A percentile compares a stretch with the other conserved stretches of the same genome.
Conservation (phyloP, 1,139 yeast genomes). For the Sugiyamaella sp. region DNA sequence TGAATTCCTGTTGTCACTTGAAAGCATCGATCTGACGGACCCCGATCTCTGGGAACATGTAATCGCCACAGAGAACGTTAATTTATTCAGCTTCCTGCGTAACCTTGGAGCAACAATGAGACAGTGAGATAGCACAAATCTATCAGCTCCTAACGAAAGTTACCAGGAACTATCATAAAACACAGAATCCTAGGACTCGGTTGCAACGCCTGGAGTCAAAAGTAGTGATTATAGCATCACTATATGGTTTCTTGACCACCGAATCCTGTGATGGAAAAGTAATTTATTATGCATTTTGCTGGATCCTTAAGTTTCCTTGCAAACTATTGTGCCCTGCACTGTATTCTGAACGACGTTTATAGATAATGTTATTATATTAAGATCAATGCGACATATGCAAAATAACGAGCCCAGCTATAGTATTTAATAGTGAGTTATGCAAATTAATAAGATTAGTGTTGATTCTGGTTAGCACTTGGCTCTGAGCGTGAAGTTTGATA, state of each 20-base stretch:
- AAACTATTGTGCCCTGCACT: no score
- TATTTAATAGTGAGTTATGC: background rate
- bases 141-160: no score
- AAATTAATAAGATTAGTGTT: background rate
- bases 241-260: no score
- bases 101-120: background rate
- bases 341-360: no score
- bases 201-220: no score
- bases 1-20: conserved; percentile 4
- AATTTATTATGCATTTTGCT: no score
- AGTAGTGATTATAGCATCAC: no score
- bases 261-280: no score
- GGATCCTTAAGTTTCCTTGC: no score
- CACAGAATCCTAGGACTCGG: no score
- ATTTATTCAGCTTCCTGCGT: conserved; percentile 7
- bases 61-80: background rate
- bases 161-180: no score
- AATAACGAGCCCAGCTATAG: background rate
- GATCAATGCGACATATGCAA: background rate
- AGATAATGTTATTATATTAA: background rate
- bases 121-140: no score
- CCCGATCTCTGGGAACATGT: conserved; percentile 13
- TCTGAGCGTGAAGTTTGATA: conserved; percentile 11
- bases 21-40: conserved; percentile 1
- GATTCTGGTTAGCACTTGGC: conserved; percentile 10